Conservation (phyloP, 441 rosid genomes). For the California macrophylla region DNA sequence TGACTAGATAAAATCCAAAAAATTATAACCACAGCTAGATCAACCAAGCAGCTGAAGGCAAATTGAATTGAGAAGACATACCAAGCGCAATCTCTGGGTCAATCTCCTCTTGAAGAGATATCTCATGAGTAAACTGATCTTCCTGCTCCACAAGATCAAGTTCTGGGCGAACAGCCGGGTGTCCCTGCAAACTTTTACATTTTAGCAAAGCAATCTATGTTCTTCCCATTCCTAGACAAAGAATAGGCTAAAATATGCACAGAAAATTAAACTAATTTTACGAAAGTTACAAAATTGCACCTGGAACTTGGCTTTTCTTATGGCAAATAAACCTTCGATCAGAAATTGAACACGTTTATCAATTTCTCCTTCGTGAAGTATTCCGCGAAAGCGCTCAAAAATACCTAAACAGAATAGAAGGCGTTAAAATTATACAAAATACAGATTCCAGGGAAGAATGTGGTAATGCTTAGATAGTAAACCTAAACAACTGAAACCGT, state of each 20-base stretch:
- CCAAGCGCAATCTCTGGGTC: constrained; percentile 72
- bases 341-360: constrained; percentile 84
- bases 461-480: background rate
- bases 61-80: constrained; percentile 20
- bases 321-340: constrained; percentile 80
- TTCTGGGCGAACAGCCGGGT: constrained; percentile 84
- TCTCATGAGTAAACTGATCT: constrained; percentile 68
- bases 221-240: background rate
- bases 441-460: background rate
- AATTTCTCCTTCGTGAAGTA: constrained; percentile 91
- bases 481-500: background rate
- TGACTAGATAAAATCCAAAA: background rate
- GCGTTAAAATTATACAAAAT: background rate
- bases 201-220: constrained; percentile 9
- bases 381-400: constrained; percentile 87
- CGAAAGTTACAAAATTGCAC: constrained; percentile 23
- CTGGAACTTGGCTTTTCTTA: constrained; percentile 81
- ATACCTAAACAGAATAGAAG: constrained; percentile 40
- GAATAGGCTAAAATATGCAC: background rate
- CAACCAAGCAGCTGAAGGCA: background rate
- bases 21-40: background rate
- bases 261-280: background rate
- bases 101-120: constrained; percentile 57
- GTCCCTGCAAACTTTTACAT: constrained; percentile 44
- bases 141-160: constrained; percentile 76